phyloP scores from a whole-genome alignment of 1,284 basidiomycete genomes.

The Trametes polyzona region DNA sequence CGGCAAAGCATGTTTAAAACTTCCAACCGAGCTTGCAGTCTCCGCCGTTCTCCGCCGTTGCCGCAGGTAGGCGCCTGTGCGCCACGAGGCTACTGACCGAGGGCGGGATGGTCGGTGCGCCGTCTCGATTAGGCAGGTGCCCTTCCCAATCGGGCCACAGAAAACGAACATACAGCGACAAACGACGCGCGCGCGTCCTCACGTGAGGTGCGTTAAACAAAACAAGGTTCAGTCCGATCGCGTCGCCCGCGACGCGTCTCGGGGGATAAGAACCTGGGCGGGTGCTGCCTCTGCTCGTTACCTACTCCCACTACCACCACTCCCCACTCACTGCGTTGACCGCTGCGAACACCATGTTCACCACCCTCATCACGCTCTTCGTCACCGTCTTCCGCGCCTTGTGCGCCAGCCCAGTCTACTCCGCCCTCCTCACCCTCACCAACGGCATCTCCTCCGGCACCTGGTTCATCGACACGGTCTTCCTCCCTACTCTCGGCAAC shows the following conservation, averaged over 20 bases:
- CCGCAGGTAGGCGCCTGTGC: too few relatives aligned
- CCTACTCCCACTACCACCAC: background rate
- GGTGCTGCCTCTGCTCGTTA: background rate
- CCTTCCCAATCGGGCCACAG: background rate
- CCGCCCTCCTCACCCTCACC: slow-evolving; percentile 3
- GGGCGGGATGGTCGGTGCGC: too few relatives aligned
- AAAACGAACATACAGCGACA: slow-evolving; percentile 5
- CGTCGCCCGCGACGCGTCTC: background rate
- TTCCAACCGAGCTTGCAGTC: too few relatives aligned
- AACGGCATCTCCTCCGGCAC: background rate
- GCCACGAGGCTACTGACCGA: slow-evolving; percentile 3
- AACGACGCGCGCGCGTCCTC: slow-evolving; percentile 2
- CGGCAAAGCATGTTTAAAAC: too few relatives aligned
- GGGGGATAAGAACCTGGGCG: background rate
- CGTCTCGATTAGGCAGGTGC: background rate
- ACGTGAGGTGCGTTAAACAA: slow-evolving; percentile 5
- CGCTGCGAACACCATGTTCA: slow-evolving; percentile 6
- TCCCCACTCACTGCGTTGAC: too few relatives aligned
- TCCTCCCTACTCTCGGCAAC: background rate
- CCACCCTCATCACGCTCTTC: slow-evolving; percentile 6
- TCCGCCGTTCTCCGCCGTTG: too few relatives aligned
- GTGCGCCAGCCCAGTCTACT: slow-evolving; percentile 1
- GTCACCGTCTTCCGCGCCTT: slow-evolving; percentile 6
- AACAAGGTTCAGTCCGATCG: slow-evolving; percentile 8
- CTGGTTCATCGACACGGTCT: background rate